Evolutionary conservation across 306 rosid species (phyloP), one percentile per base, ranked within the genome.

Genomic region (Begonia masoniana): DNA sequence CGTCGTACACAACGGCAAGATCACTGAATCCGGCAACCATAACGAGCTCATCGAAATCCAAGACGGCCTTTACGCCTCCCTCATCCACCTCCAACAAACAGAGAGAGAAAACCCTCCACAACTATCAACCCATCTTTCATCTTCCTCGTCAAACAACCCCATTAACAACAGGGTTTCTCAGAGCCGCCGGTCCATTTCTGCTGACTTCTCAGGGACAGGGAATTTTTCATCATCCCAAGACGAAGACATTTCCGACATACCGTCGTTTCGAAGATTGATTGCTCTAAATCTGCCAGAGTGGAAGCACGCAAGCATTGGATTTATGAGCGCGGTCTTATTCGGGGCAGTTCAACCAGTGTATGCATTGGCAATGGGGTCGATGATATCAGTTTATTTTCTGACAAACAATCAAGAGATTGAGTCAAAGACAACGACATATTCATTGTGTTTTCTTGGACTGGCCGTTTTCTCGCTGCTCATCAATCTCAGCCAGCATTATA

Each of bases 311-410:
- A 21, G 62, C 7, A 51, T 77, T 6, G 97, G 97, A 13, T 83
- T 95, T 68, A 48, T 55, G 0, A 64, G 75, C 23, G 96, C 95
- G 0, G 15, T 63, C 0, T 15, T 91, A 11, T 91, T 82, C 10
- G 94, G 97, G 42, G 94, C 86, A 2, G 60, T 91, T 46, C 91
- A 91, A n/a, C 94, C 97, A 0, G 10, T 49, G 10, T 83, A 81
- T 15, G 72, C 97, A 0, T 83, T 81, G 11, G 57, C 78, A 0
- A 57, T 85, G 84, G 96, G 94, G 8, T 83, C 94, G 0, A 75
- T 75, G 82, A 41, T 91, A 12, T 80, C 88, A 0, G 81, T 83
- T 14, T 91, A 76, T 60, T 85, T 91, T 71, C 36, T 75, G 31
- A 41, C 62, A 0, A 82, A 78, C 14, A 95, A 91, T 17, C 79